These are phyloP conservation scores for Gardenia jasminoides DNA, from an alignment of 257 asterid genomes.

Conservation along the genomic window DNA sequence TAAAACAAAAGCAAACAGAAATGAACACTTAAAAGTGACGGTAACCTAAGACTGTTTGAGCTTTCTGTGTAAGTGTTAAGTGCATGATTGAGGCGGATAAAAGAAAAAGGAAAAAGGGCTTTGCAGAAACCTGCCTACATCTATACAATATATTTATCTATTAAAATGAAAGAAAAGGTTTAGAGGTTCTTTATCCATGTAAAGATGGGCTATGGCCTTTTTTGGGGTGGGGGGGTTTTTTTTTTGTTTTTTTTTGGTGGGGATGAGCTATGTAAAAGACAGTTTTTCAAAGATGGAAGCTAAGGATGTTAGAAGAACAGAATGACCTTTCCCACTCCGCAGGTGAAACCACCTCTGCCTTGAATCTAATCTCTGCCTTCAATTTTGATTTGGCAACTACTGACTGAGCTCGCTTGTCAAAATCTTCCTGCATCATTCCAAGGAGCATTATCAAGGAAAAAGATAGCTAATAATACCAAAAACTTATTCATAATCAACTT, in stretches of 20 bases:
- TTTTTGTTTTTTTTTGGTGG: too few relatives aligned
- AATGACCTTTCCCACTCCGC: conserved; percentile 93
- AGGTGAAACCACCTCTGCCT: conserved; percentile 82
- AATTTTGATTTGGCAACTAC: conserved; percentile 79
- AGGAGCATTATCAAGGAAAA: conserved; percentile 25
- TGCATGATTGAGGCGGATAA: too few relatives aligned
- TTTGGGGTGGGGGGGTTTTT: too few relatives aligned
- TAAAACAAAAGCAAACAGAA: background rate
- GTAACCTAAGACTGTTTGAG: too few relatives aligned
- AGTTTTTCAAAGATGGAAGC: conserved; percentile 8
- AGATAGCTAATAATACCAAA: background rate
- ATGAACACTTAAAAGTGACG: background rate
- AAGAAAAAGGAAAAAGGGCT: too few relatives aligned
- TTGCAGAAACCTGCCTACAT: background rate
- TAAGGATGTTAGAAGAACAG: background rate
- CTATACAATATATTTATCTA: background rate
- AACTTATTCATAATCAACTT: background rate
- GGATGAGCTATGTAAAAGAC: too few relatives aligned
- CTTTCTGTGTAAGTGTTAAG: too few relatives aligned
- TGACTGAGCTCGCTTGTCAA: conserved; percentile 73
- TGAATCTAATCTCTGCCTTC: conserved; percentile 90
- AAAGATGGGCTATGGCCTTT: background rate
- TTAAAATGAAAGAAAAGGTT: background rate
- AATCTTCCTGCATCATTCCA: conserved; percentile 63
- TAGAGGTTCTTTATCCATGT: background rate